Evolutionary conservation across 371 early-diverging fungal genomes (phyloP), one percentile per base, ranked within the genome.

Genomic region (Choanephora cucurbitarum): DNA sequence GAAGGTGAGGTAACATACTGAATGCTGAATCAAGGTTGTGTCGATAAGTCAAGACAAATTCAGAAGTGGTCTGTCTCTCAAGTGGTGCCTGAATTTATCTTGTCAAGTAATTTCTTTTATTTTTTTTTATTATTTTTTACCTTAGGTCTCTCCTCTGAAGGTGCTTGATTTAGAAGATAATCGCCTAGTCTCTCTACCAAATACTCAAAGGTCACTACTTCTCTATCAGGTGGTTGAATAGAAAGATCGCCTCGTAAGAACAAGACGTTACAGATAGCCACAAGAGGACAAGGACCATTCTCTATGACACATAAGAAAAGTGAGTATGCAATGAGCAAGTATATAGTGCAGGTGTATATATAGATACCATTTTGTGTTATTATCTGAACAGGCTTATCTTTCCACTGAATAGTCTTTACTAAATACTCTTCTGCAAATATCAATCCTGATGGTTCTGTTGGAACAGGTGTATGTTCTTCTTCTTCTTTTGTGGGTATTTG

Each of bases 231-330:
- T 1, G 86, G 80, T 19, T 49, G 57, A 32, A 91, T 79, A 6
- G 66, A 67, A 22, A 96, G 78, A 48, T 87, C 87, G 10, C 89
- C 90, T 14, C 89, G 81, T 21, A 95, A 73, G 14, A 93, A 75
- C 46, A 95, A 72, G 1, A 90, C 90, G 67, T 96, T 96, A 68
- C 88, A 83, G 11, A 96, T 80, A 7, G 94, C 91, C 0, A 95
- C 78, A 45, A 96, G 63, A 17, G 96, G 96, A 66, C 96, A 96
- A 0, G 96, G 96, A 0, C 96, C 95, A 69, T 96, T 94, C 55
- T 86, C 84, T 83, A 66, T 10, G 24, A 18, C 24, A 49, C 21
- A 23, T 22, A 15, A 48, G 34, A 49, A 42, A n/a, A 13, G 13
- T 15, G 13, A 18, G 4, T 15, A 31, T 39, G 49, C 59, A 52